Percentiles rank a stretch among this genome's conserved stretches.
Evolutionary conservation across 306 rosid species (phyloP).

Genomic region (Arachis hypogaea): DNA sequence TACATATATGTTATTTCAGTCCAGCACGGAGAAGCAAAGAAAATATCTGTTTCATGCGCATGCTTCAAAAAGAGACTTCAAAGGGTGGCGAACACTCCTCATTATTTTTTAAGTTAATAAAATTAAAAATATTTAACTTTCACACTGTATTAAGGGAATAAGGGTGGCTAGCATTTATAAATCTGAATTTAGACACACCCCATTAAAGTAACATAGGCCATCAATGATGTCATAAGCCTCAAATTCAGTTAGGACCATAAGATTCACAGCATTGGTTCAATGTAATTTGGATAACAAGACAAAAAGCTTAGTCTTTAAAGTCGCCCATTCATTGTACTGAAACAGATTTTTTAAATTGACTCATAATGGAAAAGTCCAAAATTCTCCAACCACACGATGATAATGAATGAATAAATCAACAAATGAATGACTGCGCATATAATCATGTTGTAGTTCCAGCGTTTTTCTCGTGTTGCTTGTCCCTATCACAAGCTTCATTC

Average conservation of each 20-base stretch:
- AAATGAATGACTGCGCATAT: not conserved
- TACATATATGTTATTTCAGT: too few species aligned
- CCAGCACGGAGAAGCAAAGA: not conserved
- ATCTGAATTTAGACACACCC: not conserved
- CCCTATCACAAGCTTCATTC: not conserved
- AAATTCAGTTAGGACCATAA: slow-evolving; percentile 5
- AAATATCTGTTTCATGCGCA: not conserved
- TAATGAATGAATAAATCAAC: not conserved
- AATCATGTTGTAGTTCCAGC: not conserved
- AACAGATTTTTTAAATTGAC: not conserved
- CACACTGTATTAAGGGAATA: not conserved
- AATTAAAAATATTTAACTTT: not conserved
- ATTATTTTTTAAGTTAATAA: not conserved
- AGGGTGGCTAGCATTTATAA: not conserved
- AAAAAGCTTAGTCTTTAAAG: slow-evolving; percentile 9
- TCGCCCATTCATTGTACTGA: slow-evolving; percentile 2
- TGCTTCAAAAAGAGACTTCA: not conserved
- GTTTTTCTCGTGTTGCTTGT: not conserved
- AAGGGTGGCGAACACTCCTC: too few species aligned
- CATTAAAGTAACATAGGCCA: not conserved
- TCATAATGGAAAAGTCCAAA: not conserved
- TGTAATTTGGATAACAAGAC: slow-evolving; percentile 22
- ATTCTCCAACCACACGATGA: not conserved
- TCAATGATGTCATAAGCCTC: not conserved
- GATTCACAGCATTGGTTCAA: slow-evolving; percentile 30